Conservation (phyloP, 2,329 filamentous ascomycete genomes). For the Colletotrichum ledebouriae region DNA sequence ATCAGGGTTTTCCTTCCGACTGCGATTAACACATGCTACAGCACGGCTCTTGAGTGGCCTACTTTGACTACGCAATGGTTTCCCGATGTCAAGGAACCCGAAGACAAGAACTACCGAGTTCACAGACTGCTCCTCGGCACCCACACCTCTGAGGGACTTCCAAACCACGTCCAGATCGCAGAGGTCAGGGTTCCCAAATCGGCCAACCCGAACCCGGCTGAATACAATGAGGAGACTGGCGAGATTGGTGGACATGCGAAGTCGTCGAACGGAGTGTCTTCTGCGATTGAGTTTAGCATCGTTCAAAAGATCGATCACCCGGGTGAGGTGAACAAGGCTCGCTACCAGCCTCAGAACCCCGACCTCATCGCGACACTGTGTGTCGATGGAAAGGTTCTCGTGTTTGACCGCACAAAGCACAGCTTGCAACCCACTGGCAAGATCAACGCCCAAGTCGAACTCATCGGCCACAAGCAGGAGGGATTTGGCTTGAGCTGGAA, state of each 20-base stretch:
- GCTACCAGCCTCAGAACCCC: slow-evolving; percentile 97
- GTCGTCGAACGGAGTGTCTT: slow-evolving; percentile 68
- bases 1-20: neutral
- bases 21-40: slow-evolving; percentile 48
- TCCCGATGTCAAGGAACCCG: slow-evolving; percentile 89
- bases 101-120: slow-evolving; percentile 87
- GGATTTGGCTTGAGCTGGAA: slow-evolving; percentile 96
- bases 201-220: slow-evolving; percentile 77
- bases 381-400: slow-evolving; percentile 86
- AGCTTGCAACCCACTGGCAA: slow-evolving; percentile 80
- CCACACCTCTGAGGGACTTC: slow-evolving; percentile 87
- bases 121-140: slow-evolving; percentile 95
- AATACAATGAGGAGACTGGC: slow-evolving; percentile 92
- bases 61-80: slow-evolving; percentile 99
- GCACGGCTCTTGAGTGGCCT: slow-evolving; percentile 96
- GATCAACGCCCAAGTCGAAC: slow-evolving; percentile 85
- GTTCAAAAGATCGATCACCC: slow-evolving; percentile 97
- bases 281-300: slow-evolving; percentile 87
- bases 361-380: slow-evolving; percentile 96
- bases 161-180: slow-evolving; percentile 95
- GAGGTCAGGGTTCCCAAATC: slow-evolving; percentile 92
- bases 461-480: slow-evolving; percentile 87
- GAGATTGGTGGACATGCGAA: slow-evolving; percentile 95
- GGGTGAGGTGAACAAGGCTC: slow-evolving; percentile 97
- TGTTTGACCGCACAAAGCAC: slow-evolving; percentile 98